Percentiles rank a stretch among this genome's conserved stretches.
Conservation (phyloP, 2,329 filamentous ascomycete species). For the Colletotrichum tamarilloi region DNA sequence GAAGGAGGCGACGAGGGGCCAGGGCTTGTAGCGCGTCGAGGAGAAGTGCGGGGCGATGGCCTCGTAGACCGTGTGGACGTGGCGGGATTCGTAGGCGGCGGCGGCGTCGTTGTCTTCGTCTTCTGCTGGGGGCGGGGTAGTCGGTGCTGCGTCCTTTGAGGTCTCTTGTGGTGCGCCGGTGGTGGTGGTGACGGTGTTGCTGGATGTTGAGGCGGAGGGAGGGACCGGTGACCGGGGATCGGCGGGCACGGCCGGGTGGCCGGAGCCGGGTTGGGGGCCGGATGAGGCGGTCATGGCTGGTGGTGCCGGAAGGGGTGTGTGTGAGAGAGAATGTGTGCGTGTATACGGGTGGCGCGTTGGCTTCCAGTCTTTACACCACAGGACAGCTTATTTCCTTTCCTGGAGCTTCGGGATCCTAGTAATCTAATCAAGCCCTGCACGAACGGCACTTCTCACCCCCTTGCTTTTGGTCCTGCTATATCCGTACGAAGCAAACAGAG, state of each 20-base stretch:
- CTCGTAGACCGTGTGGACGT: conserved; percentile 94
- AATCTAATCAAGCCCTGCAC: neutral
- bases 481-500: neutral
- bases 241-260: conserved; percentile 17
- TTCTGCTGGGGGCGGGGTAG: neutral
- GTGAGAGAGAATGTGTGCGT: neutral
- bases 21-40: conserved; percentile 83
- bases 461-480: neutral
- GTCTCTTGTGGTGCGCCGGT: no score
- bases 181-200: neutral
- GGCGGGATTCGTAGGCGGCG: conserved; percentile 78
- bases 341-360: neutral
- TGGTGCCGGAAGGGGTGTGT: neutral
- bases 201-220: neutral
- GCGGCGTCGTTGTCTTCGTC: conserved; percentile 48
- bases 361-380: neutral
- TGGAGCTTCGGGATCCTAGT: neutral
- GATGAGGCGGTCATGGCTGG: conserved; percentile 12
- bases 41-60: conserved; percentile 88
- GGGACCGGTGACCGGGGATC: conserved; percentile 16
- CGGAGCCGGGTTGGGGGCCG: conserved; percentile 27
- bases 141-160: neutral
- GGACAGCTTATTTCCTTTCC: neutral
- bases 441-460: neutral
- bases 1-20: conserved; percentile 90